Conservation (phyloP, 2,329 filamentous ascomycete species). For the Botrytis porri region DNA sequence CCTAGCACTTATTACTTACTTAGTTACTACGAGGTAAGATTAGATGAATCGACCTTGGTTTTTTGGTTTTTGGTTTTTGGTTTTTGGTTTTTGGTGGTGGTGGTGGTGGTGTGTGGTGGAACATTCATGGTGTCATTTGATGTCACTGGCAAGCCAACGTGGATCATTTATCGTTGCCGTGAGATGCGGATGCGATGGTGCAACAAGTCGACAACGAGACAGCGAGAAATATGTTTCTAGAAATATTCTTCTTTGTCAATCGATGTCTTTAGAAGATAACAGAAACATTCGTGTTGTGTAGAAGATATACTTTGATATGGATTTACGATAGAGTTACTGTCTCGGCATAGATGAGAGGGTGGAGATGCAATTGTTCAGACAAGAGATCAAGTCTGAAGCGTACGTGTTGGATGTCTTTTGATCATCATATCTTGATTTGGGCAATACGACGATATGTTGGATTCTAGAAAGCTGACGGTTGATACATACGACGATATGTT, state of each 20-base stretch:
- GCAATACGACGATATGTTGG: neutral
- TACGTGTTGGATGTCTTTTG: neutral
- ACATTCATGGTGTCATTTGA: conserved; percentile 12
- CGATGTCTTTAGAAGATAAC: neutral
- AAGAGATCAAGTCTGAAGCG: neutral
- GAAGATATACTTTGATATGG: neutral
- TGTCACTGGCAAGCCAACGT: neutral
- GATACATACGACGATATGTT: too few relatives aligned
- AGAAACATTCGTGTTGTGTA: neutral
- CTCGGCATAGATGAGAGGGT: neutral
- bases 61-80: too few relatives aligned
- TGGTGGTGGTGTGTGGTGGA: conserved; percentile 4
- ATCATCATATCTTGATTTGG: too few relatives aligned
- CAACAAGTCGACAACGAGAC: neutral
- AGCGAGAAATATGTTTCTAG: neutral
- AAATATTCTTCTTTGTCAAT: neutral
- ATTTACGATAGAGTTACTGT: too few relatives aligned
- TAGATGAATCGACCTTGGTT: conserved; percentile 5
- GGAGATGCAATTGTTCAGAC: neutral
- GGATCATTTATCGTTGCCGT: neutral
- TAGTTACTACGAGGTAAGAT: neutral
- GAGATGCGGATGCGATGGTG: neutral
- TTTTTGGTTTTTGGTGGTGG: too few relatives aligned
- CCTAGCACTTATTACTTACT: too few relatives aligned
- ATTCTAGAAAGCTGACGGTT: too few relatives aligned